Evolutionary conservation across 1,284 basidiomycete genomes (phyloP).

Genomic region (Cronartium quercuum): DNA sequence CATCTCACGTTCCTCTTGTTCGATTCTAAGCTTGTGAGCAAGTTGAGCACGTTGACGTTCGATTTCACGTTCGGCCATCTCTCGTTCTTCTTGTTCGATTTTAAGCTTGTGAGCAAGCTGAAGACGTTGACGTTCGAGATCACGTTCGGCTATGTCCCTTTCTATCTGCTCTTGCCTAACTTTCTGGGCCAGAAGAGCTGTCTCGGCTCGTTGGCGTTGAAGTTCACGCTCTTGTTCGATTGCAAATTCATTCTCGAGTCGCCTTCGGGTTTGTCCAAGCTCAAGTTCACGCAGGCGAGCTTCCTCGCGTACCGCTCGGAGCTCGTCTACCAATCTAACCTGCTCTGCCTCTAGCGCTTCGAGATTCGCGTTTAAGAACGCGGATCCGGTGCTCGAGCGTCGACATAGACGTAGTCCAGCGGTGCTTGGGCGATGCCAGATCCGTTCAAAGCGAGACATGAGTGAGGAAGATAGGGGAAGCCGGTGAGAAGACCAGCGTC

Average conservation of each 20-base stretch:
- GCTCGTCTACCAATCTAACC: constrained; percentile 18
- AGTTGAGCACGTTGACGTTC: not conserved
- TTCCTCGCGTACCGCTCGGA: constrained; percentile 19
- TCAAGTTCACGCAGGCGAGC: constrained; percentile 24
- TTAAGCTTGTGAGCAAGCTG: too few relatives aligned
- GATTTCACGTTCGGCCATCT: constrained; percentile 2
- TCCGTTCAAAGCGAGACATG: constrained; percentile 29
- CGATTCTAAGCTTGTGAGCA: too few relatives aligned
- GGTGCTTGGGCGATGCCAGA: constrained; percentile 28
- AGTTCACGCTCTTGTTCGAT: not conserved
- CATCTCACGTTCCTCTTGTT: constrained; percentile 29
- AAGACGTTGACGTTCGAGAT: constrained; percentile 6
- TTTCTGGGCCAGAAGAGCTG: constrained; percentile 15
- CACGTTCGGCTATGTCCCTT: constrained; percentile 35
- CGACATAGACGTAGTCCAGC: not conserved
- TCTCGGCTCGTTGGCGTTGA: constrained; percentile 14
- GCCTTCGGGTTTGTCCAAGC: constrained; percentile 16
- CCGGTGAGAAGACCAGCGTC: constrained; percentile 35
- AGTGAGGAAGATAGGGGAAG: constrained; percentile 25
- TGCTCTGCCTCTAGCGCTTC: constrained; percentile 28
- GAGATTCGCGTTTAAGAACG: constrained; percentile 19
- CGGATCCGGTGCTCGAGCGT: constrained; percentile 11
- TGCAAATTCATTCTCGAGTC: not conserved
- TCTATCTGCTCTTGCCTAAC: constrained; percentile 32
- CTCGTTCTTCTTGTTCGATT: constrained; percentile 35